These are phyloP conservation scores for Rhynchospora tenuis DNA, from an alignment of 176 grass and related monocot genomes.

Conservation along the genomic window DNA sequence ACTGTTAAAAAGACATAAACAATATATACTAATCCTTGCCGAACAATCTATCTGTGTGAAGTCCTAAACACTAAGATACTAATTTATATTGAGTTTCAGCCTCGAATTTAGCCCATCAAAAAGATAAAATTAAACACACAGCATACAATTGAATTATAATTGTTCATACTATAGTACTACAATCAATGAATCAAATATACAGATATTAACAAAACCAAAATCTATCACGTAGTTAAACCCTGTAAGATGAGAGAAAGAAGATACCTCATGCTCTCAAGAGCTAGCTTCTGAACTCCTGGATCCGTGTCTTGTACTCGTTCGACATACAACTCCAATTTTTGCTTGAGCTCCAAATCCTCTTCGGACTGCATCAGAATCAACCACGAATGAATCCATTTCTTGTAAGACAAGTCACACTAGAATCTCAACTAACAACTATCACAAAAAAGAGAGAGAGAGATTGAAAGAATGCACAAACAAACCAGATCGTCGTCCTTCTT, in stretches of 20 bases:
- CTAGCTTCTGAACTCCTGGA: constrained; percentile 84
- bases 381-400: constrained; percentile 2
- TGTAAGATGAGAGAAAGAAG: background rate
- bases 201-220: background rate
- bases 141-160: background rate
- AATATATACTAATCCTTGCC: background rate
- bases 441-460: background rate
- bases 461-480: background rate
- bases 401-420: background rate
- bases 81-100: background rate
- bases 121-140: background rate
- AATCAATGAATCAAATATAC: background rate
- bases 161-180: background rate
- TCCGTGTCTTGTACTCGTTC: constrained; percentile 64
- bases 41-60: background rate
- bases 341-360: constrained; percentile 88
- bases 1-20: background rate
- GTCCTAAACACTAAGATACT: background rate
- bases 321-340: constrained; percentile 92
- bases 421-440: background rate
- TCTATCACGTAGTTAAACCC: background rate
- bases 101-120: background rate
- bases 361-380: constrained; percentile 57
- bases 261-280: constrained; percentile 97
- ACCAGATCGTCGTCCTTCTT: constrained; percentile 87